phyloP scores from a whole-genome alignment of 768 basidiomycete species.

The Naematelia encephala region DNA sequence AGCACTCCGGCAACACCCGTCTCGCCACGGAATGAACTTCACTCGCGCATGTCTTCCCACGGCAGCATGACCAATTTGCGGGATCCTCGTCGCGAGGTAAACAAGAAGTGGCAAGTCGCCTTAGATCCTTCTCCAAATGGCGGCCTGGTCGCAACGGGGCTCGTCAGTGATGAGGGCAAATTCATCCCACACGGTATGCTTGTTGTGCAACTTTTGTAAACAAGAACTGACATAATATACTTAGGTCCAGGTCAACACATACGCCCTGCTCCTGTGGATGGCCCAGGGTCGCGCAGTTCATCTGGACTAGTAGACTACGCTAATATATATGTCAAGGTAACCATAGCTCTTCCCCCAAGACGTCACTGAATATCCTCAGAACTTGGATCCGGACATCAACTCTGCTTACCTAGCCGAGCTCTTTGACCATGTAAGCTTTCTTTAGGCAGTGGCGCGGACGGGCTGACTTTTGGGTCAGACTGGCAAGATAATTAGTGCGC shows the following conservation, averaged over 20 bases:
- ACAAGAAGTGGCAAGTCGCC: background rate
- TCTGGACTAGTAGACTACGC: slow-evolving; percentile 40
- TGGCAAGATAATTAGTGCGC: slow-evolving; percentile 37
- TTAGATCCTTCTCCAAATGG: slow-evolving; percentile 14
- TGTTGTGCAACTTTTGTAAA: background rate
- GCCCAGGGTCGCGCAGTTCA: slow-evolving; percentile 33
- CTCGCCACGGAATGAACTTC: background rate
- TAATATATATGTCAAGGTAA: slow-evolving; percentile 42
- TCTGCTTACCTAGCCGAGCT: slow-evolving; percentile 30
- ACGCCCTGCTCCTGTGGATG: slow-evolving; percentile 30
- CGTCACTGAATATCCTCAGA: slow-evolving; percentile 13
- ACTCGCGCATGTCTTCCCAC: background rate
- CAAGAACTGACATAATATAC: slow-evolving; percentile 2
- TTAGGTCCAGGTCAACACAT: slow-evolving; percentile 43
- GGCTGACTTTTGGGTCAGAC: slow-evolving; percentile 14
- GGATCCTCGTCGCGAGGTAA: background rate
- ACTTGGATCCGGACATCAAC: slow-evolving; percentile 40
- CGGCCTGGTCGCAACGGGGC: slow-evolving; percentile 22
- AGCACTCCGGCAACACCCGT: background rate
- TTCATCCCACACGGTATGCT: slow-evolving; percentile 36
- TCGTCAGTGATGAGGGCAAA: slow-evolving; percentile 32
- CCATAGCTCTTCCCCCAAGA: background rate
- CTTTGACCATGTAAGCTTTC: slow-evolving; percentile 25
- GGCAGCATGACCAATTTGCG: background rate
- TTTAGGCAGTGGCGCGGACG: background rate